Evolutionary conservation across 805 yeast species (phyloP).

Genomic region (Scheffersomyces amazonensis): DNA sequence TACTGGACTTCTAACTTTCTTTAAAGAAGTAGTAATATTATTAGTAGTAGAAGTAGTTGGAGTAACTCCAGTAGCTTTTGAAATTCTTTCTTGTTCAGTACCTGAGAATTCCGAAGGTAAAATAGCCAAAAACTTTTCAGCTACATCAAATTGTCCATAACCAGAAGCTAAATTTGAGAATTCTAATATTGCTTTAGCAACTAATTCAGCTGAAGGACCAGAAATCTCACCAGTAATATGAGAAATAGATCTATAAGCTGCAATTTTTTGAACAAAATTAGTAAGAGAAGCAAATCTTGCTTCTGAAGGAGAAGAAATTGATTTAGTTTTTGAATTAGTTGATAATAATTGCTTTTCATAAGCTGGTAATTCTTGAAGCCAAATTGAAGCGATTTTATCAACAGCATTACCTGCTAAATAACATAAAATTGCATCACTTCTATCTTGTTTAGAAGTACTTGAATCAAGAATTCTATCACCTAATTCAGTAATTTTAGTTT

Average conservation of each 20-base stretch:
- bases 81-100: conserved; percentile 74
- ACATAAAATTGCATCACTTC: conserved; percentile 74
- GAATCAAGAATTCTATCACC: conserved; percentile 69
- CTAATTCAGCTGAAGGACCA: conserved; percentile 44
- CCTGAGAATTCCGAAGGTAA: conserved; percentile 75
- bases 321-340: conserved; percentile 30
- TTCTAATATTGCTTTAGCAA: conserved; percentile 69
- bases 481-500: conserved; percentile 54
- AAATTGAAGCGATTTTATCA: conserved; percentile 73
- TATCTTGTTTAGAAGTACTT: conserved; percentile 25
- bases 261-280: conserved; percentile 78
- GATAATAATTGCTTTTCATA: conserved; percentile 44
- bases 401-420: conserved; percentile 80
- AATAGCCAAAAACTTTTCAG: conserved; percentile 62
- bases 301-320: conserved; percentile 62
- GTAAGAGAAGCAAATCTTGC: conserved; percentile 82
- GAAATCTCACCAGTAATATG: conserved; percentile 31
- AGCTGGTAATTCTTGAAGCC: conserved; percentile 70
- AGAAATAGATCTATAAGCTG: conserved; percentile 62
- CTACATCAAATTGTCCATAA: conserved; percentile 80
- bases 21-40: not conserved
- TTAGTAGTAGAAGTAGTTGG: conserved; percentile 5
- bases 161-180: conserved; percentile 78
- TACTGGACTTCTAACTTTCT: conserved; percentile 6
- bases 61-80: conserved; percentile 52